Conservation (phyloP, 257 asterid species). For the Fraxinus cuspidata region DNA sequence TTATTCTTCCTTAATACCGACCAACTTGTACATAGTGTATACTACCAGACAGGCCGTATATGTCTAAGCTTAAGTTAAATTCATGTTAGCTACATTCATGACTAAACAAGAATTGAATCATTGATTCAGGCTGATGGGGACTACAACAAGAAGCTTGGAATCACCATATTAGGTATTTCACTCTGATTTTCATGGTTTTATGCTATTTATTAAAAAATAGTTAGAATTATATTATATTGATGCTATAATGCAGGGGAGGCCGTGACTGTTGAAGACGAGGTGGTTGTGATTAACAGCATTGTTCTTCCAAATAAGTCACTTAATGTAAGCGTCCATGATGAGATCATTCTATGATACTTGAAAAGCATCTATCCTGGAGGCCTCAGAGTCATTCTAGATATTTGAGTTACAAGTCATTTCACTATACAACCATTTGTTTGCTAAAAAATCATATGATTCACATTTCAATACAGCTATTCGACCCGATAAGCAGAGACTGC, state of each 20-base stretch:
- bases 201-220: background rate
- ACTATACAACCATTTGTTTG: background rate
- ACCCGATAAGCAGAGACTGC: background rate
- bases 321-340: constrained; percentile 73
- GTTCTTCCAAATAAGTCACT: constrained; percentile 86
- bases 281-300: constrained; percentile 71
- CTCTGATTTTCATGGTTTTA: background rate
- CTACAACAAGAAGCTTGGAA: constrained; percentile 70
- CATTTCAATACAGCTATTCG: background rate
- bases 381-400: background rate
- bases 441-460: background rate
- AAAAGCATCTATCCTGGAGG: background rate
- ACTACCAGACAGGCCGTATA: background rate
- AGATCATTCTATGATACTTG: constrained; percentile 59
- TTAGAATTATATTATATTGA: background rate
- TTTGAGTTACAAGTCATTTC: background rate
- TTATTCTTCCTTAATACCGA: background rate
- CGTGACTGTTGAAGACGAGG: constrained; percentile 77
- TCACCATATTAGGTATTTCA: constrained; percentile 67
- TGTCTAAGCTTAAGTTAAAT: background rate
- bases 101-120: constrained; percentile 14
- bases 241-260: constrained; percentile 63
- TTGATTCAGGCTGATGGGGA: constrained; percentile 74
- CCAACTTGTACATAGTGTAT: background rate
- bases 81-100: background rate